phyloP scores from a whole-genome alignment of 176 grass and related monocot genomes.

The Phyllostachys edulis region DNA sequence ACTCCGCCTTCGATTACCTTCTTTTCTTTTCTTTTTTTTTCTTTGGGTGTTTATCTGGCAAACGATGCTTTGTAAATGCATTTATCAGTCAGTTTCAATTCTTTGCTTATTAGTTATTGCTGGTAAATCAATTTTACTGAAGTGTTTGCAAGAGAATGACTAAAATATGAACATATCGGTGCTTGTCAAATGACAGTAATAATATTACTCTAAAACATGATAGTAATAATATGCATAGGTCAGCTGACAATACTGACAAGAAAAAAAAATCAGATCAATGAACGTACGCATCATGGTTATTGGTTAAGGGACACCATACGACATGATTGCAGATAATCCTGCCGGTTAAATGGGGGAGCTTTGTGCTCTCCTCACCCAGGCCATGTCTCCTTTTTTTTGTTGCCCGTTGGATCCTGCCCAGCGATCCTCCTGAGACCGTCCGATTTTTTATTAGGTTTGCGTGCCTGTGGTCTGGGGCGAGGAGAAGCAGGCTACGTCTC shows the following conservation, averaged over 20 bases:
- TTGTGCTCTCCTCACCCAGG: too few relatives aligned
- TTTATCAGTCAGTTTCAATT: background rate
- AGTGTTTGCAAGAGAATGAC: background rate
- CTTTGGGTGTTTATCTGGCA: background rate
- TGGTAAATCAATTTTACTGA: background rate
- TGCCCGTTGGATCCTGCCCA: too few relatives aligned
- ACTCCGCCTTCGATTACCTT: background rate
- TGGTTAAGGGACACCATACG: background rate
- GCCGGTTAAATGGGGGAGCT: too few relatives aligned
- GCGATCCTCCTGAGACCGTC: too few relatives aligned
- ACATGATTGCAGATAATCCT: slow-evolving; percentile 13
- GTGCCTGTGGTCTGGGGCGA: too few relatives aligned
- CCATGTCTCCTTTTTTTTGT: too few relatives aligned
- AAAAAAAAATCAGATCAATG: background rate
- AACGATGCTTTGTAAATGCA: background rate
- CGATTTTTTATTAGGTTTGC: too few relatives aligned
- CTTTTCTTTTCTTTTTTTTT: background rate
- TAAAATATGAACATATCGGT: background rate
- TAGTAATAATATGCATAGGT: background rate
- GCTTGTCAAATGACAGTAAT: background rate
- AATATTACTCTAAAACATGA: too few relatives aligned
- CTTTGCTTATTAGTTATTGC: background rate
- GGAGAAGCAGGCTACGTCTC: too few relatives aligned
- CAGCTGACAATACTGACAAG: background rate
- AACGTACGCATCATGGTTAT: background rate